phyloP scores from a whole-genome alignment of 139 green algal species.

The Nannochloris sp. region DNA sequence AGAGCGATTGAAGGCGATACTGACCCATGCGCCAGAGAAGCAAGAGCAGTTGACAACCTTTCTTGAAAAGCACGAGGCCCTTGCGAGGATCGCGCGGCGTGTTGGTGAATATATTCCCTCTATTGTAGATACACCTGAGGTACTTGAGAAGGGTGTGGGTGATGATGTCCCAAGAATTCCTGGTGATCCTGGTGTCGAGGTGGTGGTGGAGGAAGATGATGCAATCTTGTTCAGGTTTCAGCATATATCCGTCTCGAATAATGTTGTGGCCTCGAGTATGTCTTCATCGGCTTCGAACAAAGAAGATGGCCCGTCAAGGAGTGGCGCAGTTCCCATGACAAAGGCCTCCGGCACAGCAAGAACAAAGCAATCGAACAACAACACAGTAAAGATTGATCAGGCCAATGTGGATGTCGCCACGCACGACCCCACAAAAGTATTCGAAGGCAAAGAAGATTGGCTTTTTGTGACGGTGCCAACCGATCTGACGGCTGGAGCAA shows the following conservation, averaged over 20 bases:
- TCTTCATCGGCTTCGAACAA: neutral
- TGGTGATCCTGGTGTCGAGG: slow-evolving; percentile 22
- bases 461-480: slow-evolving; percentile 63
- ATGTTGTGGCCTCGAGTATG: neutral
- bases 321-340: no score
- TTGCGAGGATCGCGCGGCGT: neutral
- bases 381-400: neutral
- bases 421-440: slow-evolving; percentile 5
- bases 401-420: neutral
- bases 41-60: neutral
- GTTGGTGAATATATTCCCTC: neutral
- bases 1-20: no score
- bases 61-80: neutral
- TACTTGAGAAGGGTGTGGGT: no score
- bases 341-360: no score
- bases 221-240: neutral
- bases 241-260: neutral
- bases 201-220: slow-evolving; percentile 15
- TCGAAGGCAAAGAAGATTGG: slow-evolving; percentile 35
- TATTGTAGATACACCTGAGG: no score
- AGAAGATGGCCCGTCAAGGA: no score
- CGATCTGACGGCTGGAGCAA: slow-evolving; percentile 50
- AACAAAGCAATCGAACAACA: no score
- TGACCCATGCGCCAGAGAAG: no score
- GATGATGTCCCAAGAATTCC: neutral